Base-by-base conservation (phyloP, 441 rosid genomes). In the Iberis amara region DNA sequence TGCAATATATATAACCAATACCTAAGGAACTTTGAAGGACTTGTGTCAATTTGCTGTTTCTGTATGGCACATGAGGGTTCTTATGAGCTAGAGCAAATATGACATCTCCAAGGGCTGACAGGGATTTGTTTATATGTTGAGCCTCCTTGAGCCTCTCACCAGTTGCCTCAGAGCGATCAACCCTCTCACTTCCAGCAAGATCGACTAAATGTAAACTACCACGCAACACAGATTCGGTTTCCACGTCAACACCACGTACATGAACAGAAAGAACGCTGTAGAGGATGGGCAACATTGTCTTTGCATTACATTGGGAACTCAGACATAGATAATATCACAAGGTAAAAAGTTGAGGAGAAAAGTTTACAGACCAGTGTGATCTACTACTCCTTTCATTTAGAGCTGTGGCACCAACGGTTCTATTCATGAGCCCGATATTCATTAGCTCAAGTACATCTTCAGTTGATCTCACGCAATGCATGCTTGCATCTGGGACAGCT, bases 41-140 rank as follows among this genome's bases (percentile, higher is more conserved):
- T 82, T 94, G 99, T 62, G 99, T 94, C 57, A 94, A 77, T 71
- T 89, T 92, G 88, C 99, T 92, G 60, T 89, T 92, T 66, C 97
- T 74, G 33, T 86, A 92, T 0, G 99, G 99, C 13, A 94, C 84
- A 18, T 94, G 99, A 51, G 95, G 37, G 48, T 69, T 85, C 73
- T 85, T 94, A 52, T 89, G 96, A 10, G 96, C 87, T 48, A 94
- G 75, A 52, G 97, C 86, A 50, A 80, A 89, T 35, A 94, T 82
- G 30, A 89, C 99, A 46, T 92, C 99, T 44, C 99, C 99, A 4
- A 92, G 89, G 11, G 99, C 92, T 18, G 97, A 89, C n/a, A 92
- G 53, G 6, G 99, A 92, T 70, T 76, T 92, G 73, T 92, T 92
- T 59, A 86, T 89, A 57, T 88, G 95, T 37, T 91, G 98, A 47